Evolutionary conservation across 306 rosid genomes (phyloP), one percentile per base, ranked within the genome.

Genomic region (Gastrolobium bilobum): DNA sequence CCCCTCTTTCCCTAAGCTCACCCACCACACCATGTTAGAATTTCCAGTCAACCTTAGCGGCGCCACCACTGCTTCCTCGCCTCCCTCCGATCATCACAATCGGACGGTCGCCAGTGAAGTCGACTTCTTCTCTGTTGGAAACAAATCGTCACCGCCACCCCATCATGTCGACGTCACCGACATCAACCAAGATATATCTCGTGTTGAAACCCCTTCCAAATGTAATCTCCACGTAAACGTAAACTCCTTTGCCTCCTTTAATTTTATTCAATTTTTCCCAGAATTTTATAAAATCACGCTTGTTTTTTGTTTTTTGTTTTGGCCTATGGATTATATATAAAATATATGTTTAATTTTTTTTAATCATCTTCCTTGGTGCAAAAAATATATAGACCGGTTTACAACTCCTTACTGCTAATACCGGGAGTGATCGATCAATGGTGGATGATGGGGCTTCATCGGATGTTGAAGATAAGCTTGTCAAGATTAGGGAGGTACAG

Each of bases 381-480:
- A 38, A 10, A 29, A 74, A 38, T n/a, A 20, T 11, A 14, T 63
- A 91, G 97, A 91, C 86, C 14, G 89, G 89, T 29, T 75, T 91
- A 42, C 92, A 80, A 68, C 94, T 91, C 59, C 87, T 86, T 6
- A 88, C 90, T 68, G 89, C 87, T 4, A 89, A 89, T 37, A 80
- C 85, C 4, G 83, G 87, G 54, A 88, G 92, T 37, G 92, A 88
- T 80, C 86, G 88, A 73, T 91, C 97, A 13, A 89, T 77, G 44
- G 84, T 86, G 53, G 91, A 86, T 53, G 91, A 91, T 83, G 97
- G 91, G 75, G 26, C 85, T 73, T 88, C 92, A 13, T 82, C 93
- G 2, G 88, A 88, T 31, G 78, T 42, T 43, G 86, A 86, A n/a
- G 87, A 82, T 40, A 89, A 81, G 73, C 82, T 79, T 77, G 74